These are phyloP conservation scores for Mycena polygramma DNA, from an alignment of 768 basidiomycete genomes.

Conservation along the genomic window DNA sequence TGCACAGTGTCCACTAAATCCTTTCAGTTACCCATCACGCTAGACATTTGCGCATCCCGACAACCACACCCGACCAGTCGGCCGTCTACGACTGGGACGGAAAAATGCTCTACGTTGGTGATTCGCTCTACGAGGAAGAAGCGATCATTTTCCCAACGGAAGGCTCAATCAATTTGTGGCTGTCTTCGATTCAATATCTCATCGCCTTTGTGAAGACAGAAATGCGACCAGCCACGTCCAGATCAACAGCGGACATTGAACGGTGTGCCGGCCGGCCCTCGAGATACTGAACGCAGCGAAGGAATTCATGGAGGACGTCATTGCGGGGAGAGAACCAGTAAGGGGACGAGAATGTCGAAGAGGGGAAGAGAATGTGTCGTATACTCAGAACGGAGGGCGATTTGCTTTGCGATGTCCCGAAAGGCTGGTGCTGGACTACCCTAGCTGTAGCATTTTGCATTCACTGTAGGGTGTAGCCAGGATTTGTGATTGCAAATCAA, in stretches of 20 bases:
- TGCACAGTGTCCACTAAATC: too few relatives aligned
- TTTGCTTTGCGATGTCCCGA: constrained; percentile 66
- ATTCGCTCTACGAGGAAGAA: constrained; percentile 67
- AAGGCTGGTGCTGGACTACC: constrained; percentile 57
- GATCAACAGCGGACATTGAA: constrained; percentile 67
- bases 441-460: too few relatives aligned
- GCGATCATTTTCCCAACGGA: constrained; percentile 68
- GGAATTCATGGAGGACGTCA: constrained; percentile 62
- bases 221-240: constrained; percentile 44
- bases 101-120: constrained; percentile 69
- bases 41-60: too few relatives aligned
- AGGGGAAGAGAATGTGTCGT: constrained; percentile 58
- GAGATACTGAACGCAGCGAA: constrained; percentile 58
- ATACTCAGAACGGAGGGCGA: constrained; percentile 55
- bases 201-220: constrained; percentile 54
- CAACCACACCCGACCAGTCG: constrained; percentile 72
- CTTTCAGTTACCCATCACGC: too few relatives aligned
- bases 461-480: too few relatives aligned
- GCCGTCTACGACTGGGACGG: constrained; percentile 65
- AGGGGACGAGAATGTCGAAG: constrained; percentile 40
- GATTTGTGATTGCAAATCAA: too few relatives aligned
- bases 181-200: constrained; percentile 57
- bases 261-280: constrained; percentile 59
- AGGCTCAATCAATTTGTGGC: constrained; percentile 65
- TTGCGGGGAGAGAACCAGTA: constrained; percentile 55